Percentiles rank a stretch among this genome's conserved stretches.
These are phyloP conservation scores for Leptosphaerulina australis DNA, from an alignment of 2,329 filamentous ascomycete genomes.

Conservation along the genomic window DNA sequence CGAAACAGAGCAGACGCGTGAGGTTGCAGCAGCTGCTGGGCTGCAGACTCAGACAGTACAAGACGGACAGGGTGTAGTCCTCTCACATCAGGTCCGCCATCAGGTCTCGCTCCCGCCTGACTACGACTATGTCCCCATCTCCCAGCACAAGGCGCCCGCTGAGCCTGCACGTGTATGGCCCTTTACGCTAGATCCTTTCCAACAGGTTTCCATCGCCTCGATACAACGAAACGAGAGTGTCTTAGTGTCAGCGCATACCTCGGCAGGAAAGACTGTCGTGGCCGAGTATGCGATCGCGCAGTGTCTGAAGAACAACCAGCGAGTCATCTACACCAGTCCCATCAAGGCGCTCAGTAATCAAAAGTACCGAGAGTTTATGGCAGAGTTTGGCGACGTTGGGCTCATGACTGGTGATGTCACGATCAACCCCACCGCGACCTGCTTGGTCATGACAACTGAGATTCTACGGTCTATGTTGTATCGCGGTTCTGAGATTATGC, in stretches of 20 bases:
- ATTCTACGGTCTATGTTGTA: slow-evolving; percentile 99
- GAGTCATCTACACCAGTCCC: slow-evolving; percentile 98
- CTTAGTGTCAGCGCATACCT: slow-evolving; percentile 94
- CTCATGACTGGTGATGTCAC: slow-evolving; percentile 99
- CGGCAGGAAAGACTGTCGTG: slow-evolving; percentile 96
- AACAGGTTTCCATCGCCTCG: slow-evolving; percentile 90
- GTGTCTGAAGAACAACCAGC: slow-evolving; percentile 94
- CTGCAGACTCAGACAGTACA: slow-evolving; percentile 64
- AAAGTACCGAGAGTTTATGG: slow-evolving; percentile 95
- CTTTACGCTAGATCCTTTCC: slow-evolving; percentile 96
- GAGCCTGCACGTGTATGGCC: slow-evolving; percentile 82
- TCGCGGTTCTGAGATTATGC: slow-evolving; percentile 98
- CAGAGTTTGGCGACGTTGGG: slow-evolving; percentile 94
- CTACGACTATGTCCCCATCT: slow-evolving; percentile 94
- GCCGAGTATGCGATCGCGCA: slow-evolving; percentile 98
- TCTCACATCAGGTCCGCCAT: slow-evolving; percentile 98
- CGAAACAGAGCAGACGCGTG: slow-evolving; percentile 90
- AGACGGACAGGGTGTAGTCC: slow-evolving; percentile 73
- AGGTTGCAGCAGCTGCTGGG: slow-evolving; percentile 81
- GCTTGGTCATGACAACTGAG: slow-evolving; percentile 98
- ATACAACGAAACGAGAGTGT: slow-evolving; percentile 97
- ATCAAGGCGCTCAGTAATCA: slow-evolving; percentile 99
- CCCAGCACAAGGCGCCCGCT: slow-evolving; percentile 87
- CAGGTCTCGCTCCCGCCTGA: slow-evolving; percentile 94
- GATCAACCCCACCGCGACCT: slow-evolving; percentile 97